These are phyloP conservation scores for Pinguiococcus pyrenoidosus DNA, from an alignment of 108 stramenopile genomes.

Conservation along the genomic window DNA sequence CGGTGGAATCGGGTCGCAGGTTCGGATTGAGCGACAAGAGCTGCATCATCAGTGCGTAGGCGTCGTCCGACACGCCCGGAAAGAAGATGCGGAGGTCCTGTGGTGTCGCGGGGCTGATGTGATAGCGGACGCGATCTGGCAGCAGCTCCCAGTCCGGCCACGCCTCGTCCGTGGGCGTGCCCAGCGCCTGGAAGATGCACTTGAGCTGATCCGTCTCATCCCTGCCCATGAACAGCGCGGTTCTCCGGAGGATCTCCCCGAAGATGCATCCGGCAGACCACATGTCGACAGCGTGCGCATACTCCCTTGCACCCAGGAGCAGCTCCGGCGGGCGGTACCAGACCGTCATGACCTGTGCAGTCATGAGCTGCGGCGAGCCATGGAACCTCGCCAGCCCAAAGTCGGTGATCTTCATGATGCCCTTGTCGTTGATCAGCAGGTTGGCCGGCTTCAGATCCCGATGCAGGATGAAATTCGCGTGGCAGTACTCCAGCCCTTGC, in stretches of 20 bases:
- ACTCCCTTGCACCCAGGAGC: constrained; percentile 13
- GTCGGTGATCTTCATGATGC: constrained; percentile 25
- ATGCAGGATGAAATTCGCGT: constrained; percentile 23
- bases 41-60: constrained; percentile 15
- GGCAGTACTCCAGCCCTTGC: constrained; percentile 14
- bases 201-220: constrained; percentile 48
- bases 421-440: constrained; percentile 17
- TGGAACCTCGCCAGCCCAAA: constrained; percentile 39
- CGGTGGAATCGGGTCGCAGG: constrained; percentile 6
- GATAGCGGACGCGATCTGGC: constrained; percentile 10
- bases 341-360: constrained; percentile 37
- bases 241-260: constrained; percentile 26
- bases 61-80: constrained; percentile 21
- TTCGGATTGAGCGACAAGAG: constrained; percentile 20
- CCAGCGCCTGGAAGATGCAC: constrained; percentile 37
- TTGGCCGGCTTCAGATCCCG: constrained; percentile 92
- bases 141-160: constrained; percentile 61
- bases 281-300: constrained; percentile 32
- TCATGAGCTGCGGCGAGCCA: constrained; percentile 16
- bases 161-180: constrained; percentile 42
- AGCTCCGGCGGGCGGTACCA: constrained; percentile 40
- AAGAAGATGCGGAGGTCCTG: constrained; percentile 9
- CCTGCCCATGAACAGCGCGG: constrained; percentile 33
- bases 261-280: constrained; percentile 39
- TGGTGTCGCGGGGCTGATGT: constrained; percentile 1